Evolutionary conservation across 768 basidiomycete genomes (phyloP), one percentile per base, ranked within the genome.

Genomic region (Leucocoprinus sp.): DNA sequence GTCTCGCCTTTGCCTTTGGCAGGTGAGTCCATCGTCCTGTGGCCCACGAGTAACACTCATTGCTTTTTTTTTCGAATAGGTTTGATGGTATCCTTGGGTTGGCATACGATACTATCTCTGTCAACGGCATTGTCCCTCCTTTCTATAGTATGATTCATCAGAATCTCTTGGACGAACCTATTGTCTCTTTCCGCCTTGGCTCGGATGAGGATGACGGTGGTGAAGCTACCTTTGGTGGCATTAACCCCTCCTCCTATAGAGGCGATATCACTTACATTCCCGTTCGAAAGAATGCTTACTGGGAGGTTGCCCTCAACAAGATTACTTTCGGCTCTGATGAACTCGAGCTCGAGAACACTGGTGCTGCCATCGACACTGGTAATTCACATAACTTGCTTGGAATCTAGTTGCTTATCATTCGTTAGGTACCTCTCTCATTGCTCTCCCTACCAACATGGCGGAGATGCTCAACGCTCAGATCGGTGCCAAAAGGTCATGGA

Each of bases 381-480:
- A 28, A 44, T 59, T 53, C 8, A 2, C 7, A 15, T 33, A 14
- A n/a, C 24, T 24, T 15, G 31, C 9, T n/a, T 31, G 33, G 28
- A 35, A 29, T 39, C 34, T 8, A 14, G 5, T 9, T 48, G 26
- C 43, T 22, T 43, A 57, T 35, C 55, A 34, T 18, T 40, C 18
- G 5, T 42, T 58, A 82, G 92, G 93, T 44, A 97, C 96, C 31
- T 93, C 91, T 5, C 72, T 97, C 50, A 97, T 98, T 55, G 95
- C 85, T 39, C 71, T 95, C 40, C 95, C 95, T 41, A 81, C 83
- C 47, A 95, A 98, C 58, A 75, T 98, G 43, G 93, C 96, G 42
- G 96, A 99, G 72, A 90, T 99, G 90, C 71, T 99, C 57, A 98
- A 99, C 67, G 71, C 84, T 24, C 82, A 86, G 63, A 96, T 99